phyloP scores from a whole-genome alignment of 164 flowering plant species.

The Umbellularia californica region DNA sequence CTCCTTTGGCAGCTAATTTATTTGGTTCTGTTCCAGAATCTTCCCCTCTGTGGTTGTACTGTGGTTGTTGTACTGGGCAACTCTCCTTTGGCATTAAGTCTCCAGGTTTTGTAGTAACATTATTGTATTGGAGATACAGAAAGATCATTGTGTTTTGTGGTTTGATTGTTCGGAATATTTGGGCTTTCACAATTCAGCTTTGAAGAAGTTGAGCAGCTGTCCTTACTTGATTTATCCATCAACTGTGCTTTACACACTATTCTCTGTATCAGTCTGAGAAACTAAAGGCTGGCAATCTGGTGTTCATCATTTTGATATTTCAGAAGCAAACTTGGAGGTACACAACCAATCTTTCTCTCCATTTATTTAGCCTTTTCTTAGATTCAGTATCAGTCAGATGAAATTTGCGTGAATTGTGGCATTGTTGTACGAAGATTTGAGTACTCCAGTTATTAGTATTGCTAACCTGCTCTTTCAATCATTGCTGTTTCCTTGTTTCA shows the following conservation, averaged over 20 bases:
- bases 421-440: background rate
- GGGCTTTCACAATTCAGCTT: background rate
- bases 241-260: background rate
- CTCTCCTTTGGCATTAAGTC: constrained; percentile 39
- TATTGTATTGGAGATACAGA: constrained; percentile 25
- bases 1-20: constrained; percentile 68
- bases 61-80: constrained; percentile 22
- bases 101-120: constrained; percentile 10
- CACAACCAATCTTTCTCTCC: background rate
- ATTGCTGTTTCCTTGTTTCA: background rate
- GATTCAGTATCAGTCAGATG: background rate
- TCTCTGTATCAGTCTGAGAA: constrained; percentile 3
- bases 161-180: constrained; percentile 7
- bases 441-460: background rate
- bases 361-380: background rate
- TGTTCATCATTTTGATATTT: constrained; percentile 3
- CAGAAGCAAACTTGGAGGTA: constrained; percentile 12
- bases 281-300: constrained; percentile 1
- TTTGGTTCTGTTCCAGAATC: background rate
- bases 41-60: constrained; percentile 4
- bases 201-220: background rate
- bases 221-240: background rate
- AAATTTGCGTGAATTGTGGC: background rate
- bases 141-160: constrained; percentile 11
- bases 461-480: background rate